Evolutionary conservation across 2,329 filamentous ascomycete species (phyloP), one percentile per base, ranked within the genome.

Genomic region (Sarocladium oryzae): DNA sequence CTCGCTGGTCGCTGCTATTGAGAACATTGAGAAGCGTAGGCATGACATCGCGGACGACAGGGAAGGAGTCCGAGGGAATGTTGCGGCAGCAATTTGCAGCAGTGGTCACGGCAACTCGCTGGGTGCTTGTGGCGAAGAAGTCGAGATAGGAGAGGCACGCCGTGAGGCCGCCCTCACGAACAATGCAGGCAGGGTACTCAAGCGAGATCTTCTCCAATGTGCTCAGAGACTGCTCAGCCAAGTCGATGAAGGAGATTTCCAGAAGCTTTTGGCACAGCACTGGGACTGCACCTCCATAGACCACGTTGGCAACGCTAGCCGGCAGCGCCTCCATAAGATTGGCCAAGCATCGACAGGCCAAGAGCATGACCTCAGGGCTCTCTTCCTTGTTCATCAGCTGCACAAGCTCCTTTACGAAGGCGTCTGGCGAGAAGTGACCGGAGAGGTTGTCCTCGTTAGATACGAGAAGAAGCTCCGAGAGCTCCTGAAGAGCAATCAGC

Each of bases 81-180:
- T 96, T 96, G 56, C 93, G 88, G 67, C 95, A 99, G 72, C 93
- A 99, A 64, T 99, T 99, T 52, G 93, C 95, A 9, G 95, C 93
- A 11, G 92, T 99, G 2, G 91, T 97, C 7, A 99, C 93, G 6
- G 93, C 93, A 13, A 92, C 96, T 57, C 93, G 83, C 69, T 99
- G 93, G 2, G 93, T 97, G 67, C 92, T 93, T 0, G 93, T 99
- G 15, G 92, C 87, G 62, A 99, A 99, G 70, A 99, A 99, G 65
- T 99, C 93, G 53, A 99, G 79, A 64, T 93, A 97, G 0, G 89
- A 95, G 57, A 99, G 73, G 63, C 93, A 99, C n/a, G 93, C 93
- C 1, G 89, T 95, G 56, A 99, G 75, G 10, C 93, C 93, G 46
- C 93, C 95, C 70, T 97, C 93, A 49, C 91, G 87, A 40, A 99